Evolutionary conservation across 148 eudicot species (phyloP).

Genomic region (Tetragonia tetragonoides): DNA sequence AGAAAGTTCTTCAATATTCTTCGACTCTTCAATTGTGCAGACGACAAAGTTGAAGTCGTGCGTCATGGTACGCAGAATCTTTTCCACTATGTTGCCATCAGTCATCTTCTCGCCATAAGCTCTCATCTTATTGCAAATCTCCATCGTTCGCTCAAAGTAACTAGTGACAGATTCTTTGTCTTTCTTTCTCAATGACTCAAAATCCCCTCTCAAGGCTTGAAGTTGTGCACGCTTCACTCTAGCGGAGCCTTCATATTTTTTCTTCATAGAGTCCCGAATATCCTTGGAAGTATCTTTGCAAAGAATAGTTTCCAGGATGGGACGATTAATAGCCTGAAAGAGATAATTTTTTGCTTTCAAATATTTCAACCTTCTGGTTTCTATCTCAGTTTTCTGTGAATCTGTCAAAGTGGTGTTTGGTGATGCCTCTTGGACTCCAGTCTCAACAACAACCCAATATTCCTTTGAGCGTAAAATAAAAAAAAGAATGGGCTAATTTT

Average conservation of each 20-base stretch:
- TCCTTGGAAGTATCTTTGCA: slow-evolving; percentile 9
- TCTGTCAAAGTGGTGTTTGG: background rate
- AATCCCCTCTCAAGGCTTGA: background rate
- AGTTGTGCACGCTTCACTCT: slow-evolving; percentile 13
- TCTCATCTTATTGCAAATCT: background rate
- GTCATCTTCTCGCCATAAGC: background rate
- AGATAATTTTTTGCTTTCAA: slow-evolving; percentile 8
- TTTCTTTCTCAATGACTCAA: background rate
- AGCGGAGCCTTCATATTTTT: slow-evolving; percentile 19
- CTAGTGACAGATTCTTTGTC: background rate
- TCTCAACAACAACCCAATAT: background rate
- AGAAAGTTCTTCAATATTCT: background rate
- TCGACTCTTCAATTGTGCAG: background rate
- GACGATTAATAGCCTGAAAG: background rate
- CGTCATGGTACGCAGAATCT: background rate
- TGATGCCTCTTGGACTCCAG: background rate
- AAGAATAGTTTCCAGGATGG: slow-evolving; percentile 12
- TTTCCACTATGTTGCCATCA: background rate
- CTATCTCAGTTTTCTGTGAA: background rate
- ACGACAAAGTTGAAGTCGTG: background rate
- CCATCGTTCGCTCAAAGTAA: background rate
- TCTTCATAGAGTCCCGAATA: slow-evolving; percentile 18
- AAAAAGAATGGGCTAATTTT: too few species aligned
- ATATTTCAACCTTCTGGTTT: slow-evolving; percentile 10
- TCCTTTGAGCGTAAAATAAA: slow-evolving; percentile 9